Percentiles rank a stretch among this genome's conserved stretches.
Conservation (phyloP, 805 yeast species). For the Yarrowia sp. region DNA sequence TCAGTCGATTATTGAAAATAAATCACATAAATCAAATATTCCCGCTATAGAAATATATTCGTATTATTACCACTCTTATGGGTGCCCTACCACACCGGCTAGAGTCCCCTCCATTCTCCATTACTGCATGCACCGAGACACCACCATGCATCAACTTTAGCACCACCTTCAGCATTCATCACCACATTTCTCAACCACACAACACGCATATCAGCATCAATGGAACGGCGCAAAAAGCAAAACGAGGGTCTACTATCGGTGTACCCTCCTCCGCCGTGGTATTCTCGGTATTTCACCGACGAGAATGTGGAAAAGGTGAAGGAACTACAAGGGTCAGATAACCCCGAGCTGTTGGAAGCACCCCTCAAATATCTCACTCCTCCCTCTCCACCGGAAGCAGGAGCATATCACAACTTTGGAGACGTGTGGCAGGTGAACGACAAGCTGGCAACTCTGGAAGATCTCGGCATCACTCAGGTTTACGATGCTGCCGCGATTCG, state of each 20-base stretch:
- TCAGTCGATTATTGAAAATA: too few species aligned
- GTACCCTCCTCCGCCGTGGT: conserved; percentile 94
- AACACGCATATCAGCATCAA: neutral
- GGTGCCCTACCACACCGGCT: neutral
- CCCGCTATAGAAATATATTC: too few species aligned
- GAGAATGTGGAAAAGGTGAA: conserved; percentile 52
- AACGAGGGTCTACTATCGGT: conserved; percentile 53
- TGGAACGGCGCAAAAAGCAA: conserved; percentile 32
- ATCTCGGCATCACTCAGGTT: conserved; percentile 73
- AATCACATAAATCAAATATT: too few species aligned
- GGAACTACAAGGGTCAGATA: neutral
- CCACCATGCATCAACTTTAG: neutral
- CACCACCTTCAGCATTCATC: neutral
- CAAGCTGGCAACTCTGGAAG: conserved; percentile 67
- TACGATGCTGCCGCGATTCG: conserved; percentile 43
- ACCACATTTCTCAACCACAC: neutral
- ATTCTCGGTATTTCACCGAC: conserved; percentile 64
- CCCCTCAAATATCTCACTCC: conserved; percentile 33
- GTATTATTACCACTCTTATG: too few species aligned
- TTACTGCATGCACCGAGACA: neutral
- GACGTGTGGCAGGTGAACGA: conserved; percentile 79
- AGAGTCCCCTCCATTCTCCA: neutral
- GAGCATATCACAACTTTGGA: conserved; percentile 82
- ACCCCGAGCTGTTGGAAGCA: conserved; percentile 27
- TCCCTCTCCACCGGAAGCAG: conserved; percentile 39